Percentiles rank a stretch among this genome's conserved stretches.
These are phyloP conservation scores for Sphenostylis stenocarpa DNA, from an alignment of 306 rosid species.

Conservation along the genomic window DNA sequence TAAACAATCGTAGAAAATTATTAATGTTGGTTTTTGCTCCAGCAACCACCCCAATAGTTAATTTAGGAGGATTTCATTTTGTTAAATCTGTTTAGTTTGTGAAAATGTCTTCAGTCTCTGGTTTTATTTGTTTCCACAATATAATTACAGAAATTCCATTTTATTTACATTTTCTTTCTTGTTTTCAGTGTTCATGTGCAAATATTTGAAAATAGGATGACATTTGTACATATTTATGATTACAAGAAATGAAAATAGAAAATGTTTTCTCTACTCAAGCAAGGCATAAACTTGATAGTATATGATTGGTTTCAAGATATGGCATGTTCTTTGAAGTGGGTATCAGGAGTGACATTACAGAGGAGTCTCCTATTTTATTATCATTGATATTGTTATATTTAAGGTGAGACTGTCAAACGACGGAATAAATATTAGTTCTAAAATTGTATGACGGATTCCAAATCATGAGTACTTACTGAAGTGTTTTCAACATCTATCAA, in stretches of 20 bases:
- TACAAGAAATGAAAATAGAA: neutral
- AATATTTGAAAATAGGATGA: neutral
- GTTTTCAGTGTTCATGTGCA: neutral
- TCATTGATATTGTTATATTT: conserved; percentile 11
- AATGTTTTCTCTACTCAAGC: neutral
- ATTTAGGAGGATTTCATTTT: neutral
- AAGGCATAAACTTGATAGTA: conserved; percentile 8
- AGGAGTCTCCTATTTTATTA: conserved; percentile 16
- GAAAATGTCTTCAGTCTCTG: neutral
- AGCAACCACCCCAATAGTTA: neutral
- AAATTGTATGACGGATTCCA: conserved; percentile 13
- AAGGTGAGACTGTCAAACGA: neutral
- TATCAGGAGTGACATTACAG: conserved; percentile 6
- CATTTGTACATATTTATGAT: neutral
- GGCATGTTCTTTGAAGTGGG: conserved; percentile 24
- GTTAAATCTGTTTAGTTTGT: conserved; percentile 3
- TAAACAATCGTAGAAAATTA: neutral
- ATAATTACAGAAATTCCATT: neutral
- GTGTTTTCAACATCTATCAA: conserved; percentile 7
- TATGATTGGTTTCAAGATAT: conserved; percentile 31
- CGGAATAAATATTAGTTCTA: conserved; percentile 22
- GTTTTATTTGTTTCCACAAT: neutral
- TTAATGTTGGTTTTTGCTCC: conserved; percentile 5
- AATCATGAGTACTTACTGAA: conserved; percentile 9
- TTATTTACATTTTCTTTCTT: neutral